These are phyloP conservation scores for Heterobasidion annosum DNA, from an alignment of 1,284 basidiomycete genomes.

Conservation along the genomic window DNA sequence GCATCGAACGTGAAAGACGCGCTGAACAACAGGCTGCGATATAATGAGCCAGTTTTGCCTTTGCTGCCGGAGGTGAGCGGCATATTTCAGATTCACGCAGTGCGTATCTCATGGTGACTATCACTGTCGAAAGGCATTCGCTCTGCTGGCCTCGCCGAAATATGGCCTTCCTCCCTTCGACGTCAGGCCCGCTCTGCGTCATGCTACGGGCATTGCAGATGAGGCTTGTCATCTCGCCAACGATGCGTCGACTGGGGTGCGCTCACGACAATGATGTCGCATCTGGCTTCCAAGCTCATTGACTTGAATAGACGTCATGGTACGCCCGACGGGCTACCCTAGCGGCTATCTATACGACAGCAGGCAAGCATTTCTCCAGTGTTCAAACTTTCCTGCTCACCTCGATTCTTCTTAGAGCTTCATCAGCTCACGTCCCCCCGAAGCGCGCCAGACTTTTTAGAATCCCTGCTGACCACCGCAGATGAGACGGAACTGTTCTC, in stretches of 20 bases:
- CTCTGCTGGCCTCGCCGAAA: slow-evolving; percentile 44
- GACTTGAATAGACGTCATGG: slow-evolving; percentile 47
- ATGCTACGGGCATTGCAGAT: slow-evolving; percentile 54
- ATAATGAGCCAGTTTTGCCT: slow-evolving; percentile 54
- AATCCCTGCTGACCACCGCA: slow-evolving; percentile 44
- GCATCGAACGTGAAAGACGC: slow-evolving; percentile 33
- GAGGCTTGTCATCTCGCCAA: slow-evolving; percentile 54
- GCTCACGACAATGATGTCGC: neutral
- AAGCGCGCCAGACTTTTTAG: slow-evolving; percentile 57
- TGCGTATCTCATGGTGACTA: neutral
- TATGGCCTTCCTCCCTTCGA: slow-evolving; percentile 44
- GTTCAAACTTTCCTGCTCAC: neutral
- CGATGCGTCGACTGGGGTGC: slow-evolving; percentile 41
- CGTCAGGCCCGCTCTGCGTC: slow-evolving; percentile 45
- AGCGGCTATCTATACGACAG: slow-evolving; percentile 54
- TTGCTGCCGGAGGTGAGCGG: slow-evolving; percentile 54
- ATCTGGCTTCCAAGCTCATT: slow-evolving; percentile 4
- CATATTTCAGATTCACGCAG: neutral
- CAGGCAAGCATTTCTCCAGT: slow-evolving; percentile 31
- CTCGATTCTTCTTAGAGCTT: slow-evolving; percentile 35
- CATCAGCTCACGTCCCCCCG: slow-evolving; percentile 66
- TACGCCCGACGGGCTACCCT: slow-evolving; percentile 55
- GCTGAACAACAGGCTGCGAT: slow-evolving; percentile 42
- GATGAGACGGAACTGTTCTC: slow-evolving; percentile 44
- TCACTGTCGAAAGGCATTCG: slow-evolving; percentile 41